Conservation (phyloP, 2,329 filamentous ascomycete genomes). For the Pseudocercospora pini-densiflorae region DNA sequence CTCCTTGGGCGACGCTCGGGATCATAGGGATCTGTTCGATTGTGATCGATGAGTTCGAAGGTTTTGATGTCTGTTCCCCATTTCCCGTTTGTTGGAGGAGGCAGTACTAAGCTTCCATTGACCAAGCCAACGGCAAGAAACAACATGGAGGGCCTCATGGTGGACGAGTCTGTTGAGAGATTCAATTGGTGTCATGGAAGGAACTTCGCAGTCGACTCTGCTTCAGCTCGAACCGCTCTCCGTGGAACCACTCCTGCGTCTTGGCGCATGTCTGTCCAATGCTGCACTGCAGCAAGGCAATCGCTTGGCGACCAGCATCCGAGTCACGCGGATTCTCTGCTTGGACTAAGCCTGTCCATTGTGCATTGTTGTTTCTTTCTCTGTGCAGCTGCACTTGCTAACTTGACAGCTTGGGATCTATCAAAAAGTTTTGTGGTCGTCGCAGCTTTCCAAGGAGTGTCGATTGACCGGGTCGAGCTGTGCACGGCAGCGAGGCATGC, state of each 20-base stretch:
- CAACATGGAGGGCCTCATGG: neutral
- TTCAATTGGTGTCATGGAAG: neutral
- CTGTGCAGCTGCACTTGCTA: too few relatives aligned
- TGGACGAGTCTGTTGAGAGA: neutral
- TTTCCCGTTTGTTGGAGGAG: neutral
- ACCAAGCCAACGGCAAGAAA: neutral
- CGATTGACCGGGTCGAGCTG: too few relatives aligned
- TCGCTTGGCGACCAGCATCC: too few relatives aligned
- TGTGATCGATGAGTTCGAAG: slow-evolving; percentile 5
- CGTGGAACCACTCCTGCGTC: neutral
- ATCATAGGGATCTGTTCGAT: slow-evolving; percentile 12
- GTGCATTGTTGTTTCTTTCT: too few relatives aligned
- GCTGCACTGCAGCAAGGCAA: neutral
- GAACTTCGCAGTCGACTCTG: neutral
- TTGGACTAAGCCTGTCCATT: neutral
- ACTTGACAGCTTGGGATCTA: too few relatives aligned
- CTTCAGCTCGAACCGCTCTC: neutral
- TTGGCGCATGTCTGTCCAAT: neutral
- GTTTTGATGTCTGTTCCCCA: slow-evolving; percentile 6
- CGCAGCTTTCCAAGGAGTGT: too few relatives aligned
- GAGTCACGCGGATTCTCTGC: neutral
- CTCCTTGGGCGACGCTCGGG: slow-evolving; percentile 6
- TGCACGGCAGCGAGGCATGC: neutral
- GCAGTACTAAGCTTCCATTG: neutral
- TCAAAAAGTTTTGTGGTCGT: too few relatives aligned